Base-by-base conservation (phyloP, 2,329 filamentous ascomycete species). In the Paecilomyces niveus region DNA sequence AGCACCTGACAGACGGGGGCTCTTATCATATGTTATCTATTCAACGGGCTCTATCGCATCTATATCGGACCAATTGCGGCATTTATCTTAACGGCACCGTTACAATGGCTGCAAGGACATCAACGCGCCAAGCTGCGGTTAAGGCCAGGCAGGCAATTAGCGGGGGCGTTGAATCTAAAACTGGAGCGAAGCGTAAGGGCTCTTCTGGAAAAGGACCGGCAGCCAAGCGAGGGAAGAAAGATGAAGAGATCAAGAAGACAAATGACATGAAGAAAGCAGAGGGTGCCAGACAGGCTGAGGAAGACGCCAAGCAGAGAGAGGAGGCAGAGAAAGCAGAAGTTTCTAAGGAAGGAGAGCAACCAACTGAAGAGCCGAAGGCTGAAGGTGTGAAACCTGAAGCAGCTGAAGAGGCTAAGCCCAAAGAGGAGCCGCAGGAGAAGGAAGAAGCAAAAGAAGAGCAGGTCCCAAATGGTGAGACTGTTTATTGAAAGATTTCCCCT, bases 131-230 rank as follows among this genome's bases (percentile, higher is more conserved):
- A 60, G 76, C 76, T 4, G 76, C 76, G 8, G 70, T 71, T 54
- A 77, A 77, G 63, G 75, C 76, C 32, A 76, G 76, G 57, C 69
- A 77, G 60, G 73, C 76, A 26, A 72, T 75, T 58, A 60, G 69
- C 53, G 66, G 64, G 59, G 69, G 66, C 57, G 65, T 66, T 53
- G 74, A 70, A 57, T 63, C 58, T 26, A 68, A 68, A 53, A 63
- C 70, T 24, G 69, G 70, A n/a, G 64, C 67, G 11, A 78, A 79
- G 59, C 75, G 77, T 50, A 79, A 77, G 63, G 72, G 67, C 15
- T 55, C 64, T 1, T 45, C 62, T 3, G 63, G 67, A 24, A 69
- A 69, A 7, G 64, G 55, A 1, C 62, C 68, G 0, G 60, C 67
- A 26, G 58, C 70, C 0, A 81, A 80, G 61, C 73, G 73, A 49